Evolutionary conservation across 108 stramenopile genomes (phyloP).

Genomic region (Fistulifera solaris): DNA sequence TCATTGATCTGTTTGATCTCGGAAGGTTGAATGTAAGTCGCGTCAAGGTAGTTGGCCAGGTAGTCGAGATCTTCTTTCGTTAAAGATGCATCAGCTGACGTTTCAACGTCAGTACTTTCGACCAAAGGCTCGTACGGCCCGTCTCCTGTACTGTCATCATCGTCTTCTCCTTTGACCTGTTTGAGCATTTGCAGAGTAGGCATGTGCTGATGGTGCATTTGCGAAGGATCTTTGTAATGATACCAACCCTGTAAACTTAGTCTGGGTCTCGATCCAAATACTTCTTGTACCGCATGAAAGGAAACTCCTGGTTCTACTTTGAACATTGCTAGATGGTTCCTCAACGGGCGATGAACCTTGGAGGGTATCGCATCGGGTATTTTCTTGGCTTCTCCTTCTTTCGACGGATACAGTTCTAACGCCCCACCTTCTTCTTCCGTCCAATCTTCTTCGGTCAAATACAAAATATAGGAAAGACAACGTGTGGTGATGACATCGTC

Average conservation of each 20-base stretch:
- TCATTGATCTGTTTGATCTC: constrained; percentile 55
- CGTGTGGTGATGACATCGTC: constrained; percentile 96
- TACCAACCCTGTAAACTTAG: constrained; percentile 90
- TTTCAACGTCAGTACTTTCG: constrained; percentile 10
- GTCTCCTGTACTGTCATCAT: constrained; percentile 1
- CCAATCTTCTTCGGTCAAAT: constrained; percentile 81
- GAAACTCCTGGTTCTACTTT: constrained; percentile 82
- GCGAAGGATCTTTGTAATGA: constrained; percentile 51
- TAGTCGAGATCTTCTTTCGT: constrained; percentile 41
- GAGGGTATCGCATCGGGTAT: constrained; percentile 52
- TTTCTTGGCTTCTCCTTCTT: constrained; percentile 9
- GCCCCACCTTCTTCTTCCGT: constrained; percentile 82
- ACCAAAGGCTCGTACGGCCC: not conserved
- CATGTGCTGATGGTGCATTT: constrained; percentile 27
- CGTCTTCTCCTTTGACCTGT: constrained; percentile 24
- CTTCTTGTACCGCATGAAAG: constrained; percentile 96
- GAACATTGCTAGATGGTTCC: constrained; percentile 91
- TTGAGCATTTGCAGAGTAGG: constrained; percentile 74
- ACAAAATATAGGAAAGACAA: constrained; percentile 88
- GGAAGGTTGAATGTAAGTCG: constrained; percentile 43
- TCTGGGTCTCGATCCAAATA: constrained; percentile 82
- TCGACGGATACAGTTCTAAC: constrained; percentile 77
- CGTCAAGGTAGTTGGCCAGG: constrained; percentile 56
- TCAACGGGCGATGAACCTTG: constrained; percentile 65
- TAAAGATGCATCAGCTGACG: constrained; percentile 14